Conservation (phyloP, 2,329 filamentous ascomycete genomes). For the Diaporthe australafricana region DNA sequence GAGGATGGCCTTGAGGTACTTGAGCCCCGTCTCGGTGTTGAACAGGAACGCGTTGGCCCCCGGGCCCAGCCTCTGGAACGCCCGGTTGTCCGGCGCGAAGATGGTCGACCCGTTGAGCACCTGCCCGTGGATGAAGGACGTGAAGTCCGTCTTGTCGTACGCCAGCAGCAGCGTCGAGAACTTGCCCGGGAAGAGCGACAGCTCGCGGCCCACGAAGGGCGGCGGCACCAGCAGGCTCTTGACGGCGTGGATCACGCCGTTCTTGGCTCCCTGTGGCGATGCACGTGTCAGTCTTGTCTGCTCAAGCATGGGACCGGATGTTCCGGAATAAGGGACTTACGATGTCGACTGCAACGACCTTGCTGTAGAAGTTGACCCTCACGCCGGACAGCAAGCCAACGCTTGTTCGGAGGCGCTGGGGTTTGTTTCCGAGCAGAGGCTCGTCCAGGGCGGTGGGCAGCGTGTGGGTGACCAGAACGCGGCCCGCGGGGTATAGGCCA, state of each 20-base stretch:
- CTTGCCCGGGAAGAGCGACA: slow-evolving; percentile 75
- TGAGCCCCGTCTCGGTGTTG: slow-evolving; percentile 75
- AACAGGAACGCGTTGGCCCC: slow-evolving; percentile 87
- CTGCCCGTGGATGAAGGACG: slow-evolving; percentile 67
- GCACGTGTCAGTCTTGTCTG: not conserved
- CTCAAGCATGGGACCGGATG: accelerated
- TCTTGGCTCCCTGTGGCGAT: slow-evolving; percentile 70
- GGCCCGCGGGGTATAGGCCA: slow-evolving; percentile 73
- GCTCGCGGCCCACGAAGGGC: slow-evolving; percentile 63
- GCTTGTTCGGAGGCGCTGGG: slow-evolving; percentile 79
- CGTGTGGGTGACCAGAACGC: slow-evolving; percentile 78
- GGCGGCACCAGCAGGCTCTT: slow-evolving; percentile 83
- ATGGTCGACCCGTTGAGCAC: slow-evolving; percentile 74
- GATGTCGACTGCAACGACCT: slow-evolving; percentile 76
- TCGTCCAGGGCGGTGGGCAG: slow-evolving; percentile 76
- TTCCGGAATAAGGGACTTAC: slow-evolving; percentile 54
- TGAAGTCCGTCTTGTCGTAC: slow-evolving; percentile 79
- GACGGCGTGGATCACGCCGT: slow-evolving; percentile 85
- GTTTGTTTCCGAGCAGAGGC: slow-evolving; percentile 68
- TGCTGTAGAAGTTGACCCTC: slow-evolving; percentile 81
- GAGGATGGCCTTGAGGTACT: slow-evolving; percentile 82
- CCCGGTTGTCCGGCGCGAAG: slow-evolving; percentile 84
- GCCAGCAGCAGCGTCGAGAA: slow-evolving; percentile 86
- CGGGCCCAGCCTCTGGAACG: slow-evolving; percentile 81
- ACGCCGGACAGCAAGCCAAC: slow-evolving; percentile 71